Evolutionary conservation across 805 yeast genomes (phyloP), one percentile per base, ranked within the genome.

Genomic region (Pichia phayaonensis): DNA sequence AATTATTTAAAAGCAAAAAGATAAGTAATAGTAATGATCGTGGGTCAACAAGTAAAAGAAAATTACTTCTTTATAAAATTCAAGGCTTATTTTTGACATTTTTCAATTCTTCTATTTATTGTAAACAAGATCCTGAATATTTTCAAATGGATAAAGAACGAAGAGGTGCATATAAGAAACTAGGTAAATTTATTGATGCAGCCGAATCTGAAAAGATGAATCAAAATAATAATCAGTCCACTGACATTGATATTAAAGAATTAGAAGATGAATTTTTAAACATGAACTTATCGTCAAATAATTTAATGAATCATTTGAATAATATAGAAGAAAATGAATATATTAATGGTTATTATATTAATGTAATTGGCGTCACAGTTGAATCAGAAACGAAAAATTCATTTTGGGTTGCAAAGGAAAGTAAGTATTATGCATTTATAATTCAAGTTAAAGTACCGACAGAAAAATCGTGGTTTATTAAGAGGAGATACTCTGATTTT

Each of bases 21-120:
- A 79, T 92, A 46, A 81, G 90, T 54, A 77, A 81, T 51, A 77
- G 90, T 24, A 78, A 79, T 41, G 96, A 88, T 57, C 72, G 97
- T 31, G 84, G 81, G 16, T 88, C 85, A 54, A 70, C 79, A n/a
- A 79, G 89, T 2, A 84, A 94, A 60, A 72, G 89, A 29, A 76
- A 78, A 58, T 78, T 85, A 55, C 66, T 83, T 44, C 81, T 81
- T 22, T 67, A 70, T 51, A 85, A 84, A 58, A 51, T 88, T n/a
- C 72, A 80, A 44, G 76, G 83, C 40, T 70, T 86, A 46, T 64
- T 90, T 20, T 66, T 86, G 26, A 70, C 89, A 60, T 72, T 88
- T 55, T 86, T 80, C 68, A 87, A 86, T 58, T 83, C 96, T 0
- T 85, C 90, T 36, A 62, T 90, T 16, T 80, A 82, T 6, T 79